Conservation (phyloP, 768 basidiomycete genomes). For the Dioszegia hungarica region DNA sequence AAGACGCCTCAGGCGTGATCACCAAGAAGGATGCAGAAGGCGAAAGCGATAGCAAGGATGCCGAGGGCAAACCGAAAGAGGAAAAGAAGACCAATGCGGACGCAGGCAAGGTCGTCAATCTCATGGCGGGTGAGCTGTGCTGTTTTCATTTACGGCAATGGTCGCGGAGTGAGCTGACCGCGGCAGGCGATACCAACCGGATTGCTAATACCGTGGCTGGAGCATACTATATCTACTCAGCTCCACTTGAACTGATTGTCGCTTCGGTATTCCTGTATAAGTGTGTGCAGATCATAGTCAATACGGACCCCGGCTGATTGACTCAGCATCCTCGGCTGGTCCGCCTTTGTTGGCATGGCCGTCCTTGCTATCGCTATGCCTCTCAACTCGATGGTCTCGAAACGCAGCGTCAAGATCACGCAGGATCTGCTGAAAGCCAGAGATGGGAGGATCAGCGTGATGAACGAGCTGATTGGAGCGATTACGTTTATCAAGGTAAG, state of each 20-base stretch:
- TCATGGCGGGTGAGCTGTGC: slow-evolving; percentile 59
- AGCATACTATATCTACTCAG: slow-evolving; percentile 43
- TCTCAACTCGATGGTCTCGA: slow-evolving; percentile 63
- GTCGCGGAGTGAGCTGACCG: slow-evolving; percentile 6
- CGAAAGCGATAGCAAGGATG: slow-evolving; percentile 22
- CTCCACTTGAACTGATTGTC: slow-evolving; percentile 72
- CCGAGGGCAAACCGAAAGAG: slow-evolving; percentile 17
- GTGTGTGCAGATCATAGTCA: no score
- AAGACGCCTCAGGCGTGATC: slow-evolving; percentile 74
- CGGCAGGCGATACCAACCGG: slow-evolving; percentile 30
- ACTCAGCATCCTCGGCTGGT: slow-evolving; percentile 61
- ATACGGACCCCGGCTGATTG: no score
- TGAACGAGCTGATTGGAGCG: slow-evolving; percentile 66
- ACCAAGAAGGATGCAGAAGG: background rate
- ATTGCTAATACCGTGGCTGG: slow-evolving; percentile 33
- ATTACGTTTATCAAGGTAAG: slow-evolving; percentile 65
- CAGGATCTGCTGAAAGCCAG: slow-evolving; percentile 52
- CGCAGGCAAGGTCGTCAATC: slow-evolving; percentile 80
- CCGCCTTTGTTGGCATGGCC: slow-evolving; percentile 70
- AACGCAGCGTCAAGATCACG: slow-evolving; percentile 55
- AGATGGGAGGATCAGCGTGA: slow-evolving; percentile 70
- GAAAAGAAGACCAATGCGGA: slow-evolving; percentile 61
- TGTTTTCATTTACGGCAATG: background rate
- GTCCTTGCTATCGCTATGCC: slow-evolving; percentile 65
- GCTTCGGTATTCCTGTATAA: slow-evolving; percentile 71